Percentiles rank a stretch among this genome's conserved stretches.
phyloP scores from a whole-genome alignment of 805 yeast genomes.

The Citeromyces matritensis region DNA sequence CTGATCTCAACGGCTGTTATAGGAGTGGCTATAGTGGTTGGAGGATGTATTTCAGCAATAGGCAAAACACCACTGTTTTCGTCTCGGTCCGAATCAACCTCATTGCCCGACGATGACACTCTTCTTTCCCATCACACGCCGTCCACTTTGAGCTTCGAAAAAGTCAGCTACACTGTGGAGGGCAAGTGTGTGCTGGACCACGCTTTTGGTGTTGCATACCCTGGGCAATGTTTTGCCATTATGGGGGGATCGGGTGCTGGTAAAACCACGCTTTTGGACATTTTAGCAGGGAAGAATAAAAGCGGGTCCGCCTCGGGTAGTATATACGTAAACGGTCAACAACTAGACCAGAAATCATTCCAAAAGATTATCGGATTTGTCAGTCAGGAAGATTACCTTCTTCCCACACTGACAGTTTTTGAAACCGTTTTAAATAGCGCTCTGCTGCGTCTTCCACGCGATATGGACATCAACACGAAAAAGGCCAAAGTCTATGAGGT shows the following conservation, averaged over 20 bases:
- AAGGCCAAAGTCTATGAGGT: constrained; percentile 74
- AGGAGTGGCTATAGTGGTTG: constrained; percentile 24
- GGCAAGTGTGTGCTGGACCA: constrained; percentile 39
- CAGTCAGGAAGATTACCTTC: constrained; percentile 83
- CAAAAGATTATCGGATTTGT: constrained; percentile 79
- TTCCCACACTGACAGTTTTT: constrained; percentile 89
- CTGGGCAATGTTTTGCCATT: constrained; percentile 84
- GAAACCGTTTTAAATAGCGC: constrained; percentile 94
- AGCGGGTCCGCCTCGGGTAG: constrained; percentile 56
- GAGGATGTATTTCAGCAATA: constrained; percentile 29
- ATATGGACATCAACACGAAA: constrained; percentile 63
- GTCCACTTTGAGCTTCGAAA: constrained; percentile 62
- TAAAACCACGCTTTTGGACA: constrained; percentile 85
- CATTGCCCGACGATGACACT: constrained; percentile 12
- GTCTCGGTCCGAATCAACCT: constrained; percentile 5
- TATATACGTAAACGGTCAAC: constrained; percentile 64
- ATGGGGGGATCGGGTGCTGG: constrained; percentile 99
- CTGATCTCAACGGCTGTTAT: constrained; percentile 17
- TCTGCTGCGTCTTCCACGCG: constrained; percentile 65
- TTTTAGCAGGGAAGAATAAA: constrained; percentile 79
- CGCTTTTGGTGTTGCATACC: constrained; percentile 64
- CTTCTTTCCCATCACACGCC: constrained; percentile 42
- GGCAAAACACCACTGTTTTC: constrained; percentile 49
- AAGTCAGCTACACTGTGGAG: constrained; percentile 46
- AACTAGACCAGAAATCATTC: constrained; percentile 21